These are phyloP conservation scores for Porphyrellus sp. DNA, from an alignment of 1,284 basidiomycete genomes.

Conservation along the genomic window DNA sequence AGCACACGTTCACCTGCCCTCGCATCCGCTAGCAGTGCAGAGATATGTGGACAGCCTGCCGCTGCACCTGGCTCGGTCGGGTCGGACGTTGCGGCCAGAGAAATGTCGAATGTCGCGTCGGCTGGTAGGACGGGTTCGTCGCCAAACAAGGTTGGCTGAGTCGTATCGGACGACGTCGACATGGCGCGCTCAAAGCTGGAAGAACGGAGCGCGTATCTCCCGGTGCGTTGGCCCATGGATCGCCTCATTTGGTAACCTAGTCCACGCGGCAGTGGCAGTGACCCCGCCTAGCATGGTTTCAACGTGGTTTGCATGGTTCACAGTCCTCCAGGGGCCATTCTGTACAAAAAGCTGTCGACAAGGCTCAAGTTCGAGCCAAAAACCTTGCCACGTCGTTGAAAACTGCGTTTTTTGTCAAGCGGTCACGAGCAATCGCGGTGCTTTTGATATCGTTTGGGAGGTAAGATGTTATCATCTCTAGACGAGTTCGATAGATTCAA, in stretches of 20 bases:
- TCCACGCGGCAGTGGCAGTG: background rate
- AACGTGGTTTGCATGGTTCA: constrained; percentile 8
- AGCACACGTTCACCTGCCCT: constrained; percentile 27
- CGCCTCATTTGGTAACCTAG: constrained; percentile 17
- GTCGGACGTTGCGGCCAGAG: constrained; percentile 12
- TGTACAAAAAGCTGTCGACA: background rate
- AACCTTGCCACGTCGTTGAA: background rate
- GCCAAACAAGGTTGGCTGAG: constrained; percentile 32
- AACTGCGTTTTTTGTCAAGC: constrained; percentile 28
- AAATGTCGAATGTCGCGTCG: constrained; percentile 12
- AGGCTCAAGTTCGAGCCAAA: background rate
- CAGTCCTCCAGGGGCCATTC: background rate
- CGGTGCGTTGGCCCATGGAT: background rate
- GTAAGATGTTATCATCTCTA: constrained; percentile 7
- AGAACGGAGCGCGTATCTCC: too few species aligned
- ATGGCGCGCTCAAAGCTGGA: constrained; percentile 13
- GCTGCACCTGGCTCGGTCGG: constrained; percentile 11
- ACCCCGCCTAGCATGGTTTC: background rate
- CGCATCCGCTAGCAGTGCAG: constrained; percentile 29
- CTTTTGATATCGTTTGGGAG: constrained; percentile 32
- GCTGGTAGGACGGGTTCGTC: constrained; percentile 20
- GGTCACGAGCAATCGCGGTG: constrained; percentile 15
- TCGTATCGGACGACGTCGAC: constrained; percentile 32
- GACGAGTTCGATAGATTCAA: background rate
- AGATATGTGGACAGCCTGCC: constrained; percentile 22